Base-by-base conservation (phyloP, 2,329 filamentous ascomycete species). In the Fusarium sp. region DNA sequence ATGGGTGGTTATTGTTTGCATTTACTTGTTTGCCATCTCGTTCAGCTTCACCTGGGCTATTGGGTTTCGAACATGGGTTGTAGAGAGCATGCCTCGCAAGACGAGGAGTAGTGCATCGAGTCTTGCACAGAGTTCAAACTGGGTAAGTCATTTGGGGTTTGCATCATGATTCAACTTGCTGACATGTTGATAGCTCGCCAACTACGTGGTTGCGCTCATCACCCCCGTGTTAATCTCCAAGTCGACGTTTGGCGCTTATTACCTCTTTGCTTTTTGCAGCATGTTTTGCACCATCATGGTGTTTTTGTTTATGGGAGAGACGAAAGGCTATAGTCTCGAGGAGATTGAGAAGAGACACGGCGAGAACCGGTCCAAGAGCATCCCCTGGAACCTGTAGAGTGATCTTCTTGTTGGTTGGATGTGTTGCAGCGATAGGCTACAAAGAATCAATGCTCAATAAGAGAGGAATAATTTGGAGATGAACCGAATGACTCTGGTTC, bases 91-190 rank as follows among this genome's bases (percentile, higher is more conserved):
- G 75, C 89, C 89, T 0, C 83, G 86, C 24, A 81, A 82, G 11
- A 90, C 88, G 1, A 83, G 89, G 3, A 89, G 87, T 2, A 87
- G 85, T 16, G 89, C 88, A 1, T 88, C 87, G 0, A 86, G 85
- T 56, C 78, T 90, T 31, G 88, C 87, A 1, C 86, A 89, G 65
- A 86, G 87, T 4, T 83, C 85, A 18, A 89, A 89, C 57, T 90
- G 88, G 84, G 83, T 85, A 54, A 67, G 80, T 76, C 3, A 31
- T 24, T 4, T 29, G 0, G 0, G 3, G 2, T 2, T 2, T 6
- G 0, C 0, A 1, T 18, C 1, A 20, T 20, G 16, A 22, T 8
- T 8, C 20, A 70, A 27, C 68, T 11, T 14, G 13, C 22, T 70
- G 13, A 70, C 10, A 5, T 13, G 6, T 1, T 2, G 37, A 6